Base-by-base conservation (phyloP, 1,284 basidiomycete genomes). In the Termitomyces sp. region DNA sequence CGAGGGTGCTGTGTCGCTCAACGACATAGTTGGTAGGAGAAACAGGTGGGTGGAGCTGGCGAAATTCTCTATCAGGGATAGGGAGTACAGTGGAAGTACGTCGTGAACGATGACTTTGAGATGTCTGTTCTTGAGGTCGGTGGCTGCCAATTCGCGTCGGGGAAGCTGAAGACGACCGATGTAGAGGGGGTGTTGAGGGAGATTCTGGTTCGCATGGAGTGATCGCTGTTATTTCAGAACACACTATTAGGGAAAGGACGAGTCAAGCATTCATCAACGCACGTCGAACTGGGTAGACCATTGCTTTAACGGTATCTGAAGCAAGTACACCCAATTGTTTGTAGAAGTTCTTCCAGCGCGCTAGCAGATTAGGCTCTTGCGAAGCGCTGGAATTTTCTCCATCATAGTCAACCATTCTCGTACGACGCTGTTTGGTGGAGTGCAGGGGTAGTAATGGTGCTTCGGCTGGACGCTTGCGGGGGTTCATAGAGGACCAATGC, bases 381-480 rank as follows among this genome's bases (percentile, higher is more conserved):
- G 66, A 61, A 15, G 63, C 58, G 42, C 59, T 66, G 4, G 65
- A 58, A 36, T 61, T 59, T 43, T 53, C 63, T 36, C 64, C 63
- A 54, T 65, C 60, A 54, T 61, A 54, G 45, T 62, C 57, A 24
- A 50, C 52, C 51, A 65, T 55, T 24, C 59, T 53, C n/a, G 66
- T 66, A 10, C 73, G 69, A 17, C 62, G 68, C 46, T 69, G 70
- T 60, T 75, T 75, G 45, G 65, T 48, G 43, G 61, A 56, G 44
- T 67, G 64, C 28, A 62, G 43, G 31, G 71, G 65, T 38, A 63
- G 50, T 40, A 71, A 55, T 30, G 66, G 62, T 46, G 69, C 70
- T 39, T 65, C 58, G 40, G 72, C 71, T 50, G 59, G 64, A 39
- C 73, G 69, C 65, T 74, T 74, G 33, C 63, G 63, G 41, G 64